Evolutionary conservation across 148 eudicot species (phyloP).

Genomic region (Bassia scoparia): DNA sequence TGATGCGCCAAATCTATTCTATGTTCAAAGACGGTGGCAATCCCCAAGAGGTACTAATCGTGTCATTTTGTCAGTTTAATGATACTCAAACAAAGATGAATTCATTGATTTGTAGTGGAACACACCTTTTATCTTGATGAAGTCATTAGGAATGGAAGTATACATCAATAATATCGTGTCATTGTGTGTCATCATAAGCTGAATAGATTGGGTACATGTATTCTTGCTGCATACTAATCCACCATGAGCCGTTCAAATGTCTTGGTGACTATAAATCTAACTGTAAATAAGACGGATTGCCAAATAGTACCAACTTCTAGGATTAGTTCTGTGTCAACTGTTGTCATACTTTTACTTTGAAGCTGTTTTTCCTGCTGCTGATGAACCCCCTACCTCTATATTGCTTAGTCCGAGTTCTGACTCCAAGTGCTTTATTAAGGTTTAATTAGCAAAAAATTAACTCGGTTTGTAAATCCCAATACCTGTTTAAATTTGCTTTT

Average conservation of each 20-base stretch:
- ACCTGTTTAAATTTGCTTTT: not conserved
- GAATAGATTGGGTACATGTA: not conserved
- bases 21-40: conserved; percentile 90
- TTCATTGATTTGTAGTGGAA: not conserved
- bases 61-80: not conserved
- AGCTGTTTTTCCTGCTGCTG: not conserved
- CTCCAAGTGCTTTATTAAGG: not conserved
- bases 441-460: not conserved
- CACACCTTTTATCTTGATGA: not conserved
- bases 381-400: not conserved
- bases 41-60: conserved; percentile 63
- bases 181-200: not conserved
- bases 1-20: conserved; percentile 68
- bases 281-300: too few species aligned
- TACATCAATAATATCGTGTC: not conserved
- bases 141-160: not conserved
- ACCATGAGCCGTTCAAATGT: not conserved
- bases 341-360: not conserved
- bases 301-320: not conserved
- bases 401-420: too few species aligned
- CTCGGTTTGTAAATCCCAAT: too few species aligned
- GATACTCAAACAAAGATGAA: not conserved
- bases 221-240: not conserved
- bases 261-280: too few species aligned
- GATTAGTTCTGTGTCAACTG: not conserved